A percentile compares a stretch with the other conserved stretches of the same genome.
Evolutionary conservation across 225 moss, liverwort and hornwort genomes (phyloP).

Genomic region (Neckera pumila): DNA sequence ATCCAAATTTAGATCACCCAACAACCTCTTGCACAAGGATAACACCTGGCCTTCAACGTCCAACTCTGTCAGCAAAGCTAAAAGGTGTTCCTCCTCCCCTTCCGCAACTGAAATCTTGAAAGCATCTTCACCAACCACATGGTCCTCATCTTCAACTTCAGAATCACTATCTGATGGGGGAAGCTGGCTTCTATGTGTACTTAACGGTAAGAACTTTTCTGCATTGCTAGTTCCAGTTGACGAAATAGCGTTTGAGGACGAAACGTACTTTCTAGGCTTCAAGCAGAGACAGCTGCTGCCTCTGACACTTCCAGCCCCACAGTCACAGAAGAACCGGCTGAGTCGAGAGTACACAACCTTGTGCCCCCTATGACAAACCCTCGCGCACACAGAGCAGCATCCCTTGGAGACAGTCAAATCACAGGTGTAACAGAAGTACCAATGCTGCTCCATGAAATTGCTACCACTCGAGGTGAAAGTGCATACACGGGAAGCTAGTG

Average conservation of each 20-base stretch:
- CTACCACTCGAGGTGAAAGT: constrained; percentile 99
- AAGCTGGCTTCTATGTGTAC: constrained; percentile 40
- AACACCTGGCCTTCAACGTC: constrained; percentile 80
- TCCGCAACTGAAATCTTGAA: constrained; percentile 73
- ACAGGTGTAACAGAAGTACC: constrained; percentile 99
- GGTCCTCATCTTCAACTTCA: constrained; percentile 78
- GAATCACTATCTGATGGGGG: constrained; percentile 90
- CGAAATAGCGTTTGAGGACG: constrained; percentile 40
- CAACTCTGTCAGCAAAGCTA: constrained; percentile 50
- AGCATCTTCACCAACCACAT: constrained; percentile 45
- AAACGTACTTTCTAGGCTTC: constrained; percentile 89
- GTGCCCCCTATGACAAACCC: constrained; percentile 94
- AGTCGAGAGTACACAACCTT: constrained; percentile 99
- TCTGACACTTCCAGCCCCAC: constrained; percentile 97
- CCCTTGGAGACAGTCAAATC: constrained; percentile 97
- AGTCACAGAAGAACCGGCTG: constrained; percentile 98
- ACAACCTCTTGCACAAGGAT: constrained; percentile 66
- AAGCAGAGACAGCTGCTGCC: constrained; percentile 92
- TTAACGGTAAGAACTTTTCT: constrained; percentile 65
- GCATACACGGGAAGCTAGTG: constrained; percentile 85
- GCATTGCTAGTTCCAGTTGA: constrained; percentile 44
- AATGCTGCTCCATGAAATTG: constrained; percentile 99
- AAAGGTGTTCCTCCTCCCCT: constrained; percentile 63
- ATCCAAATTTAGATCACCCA: constrained; percentile 67
- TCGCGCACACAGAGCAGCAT: constrained; percentile 98